These are phyloP conservation scores for Aspergillus cejpii DNA, from an alignment of 2,329 filamentous ascomycete species.

Conservation along the genomic window DNA sequence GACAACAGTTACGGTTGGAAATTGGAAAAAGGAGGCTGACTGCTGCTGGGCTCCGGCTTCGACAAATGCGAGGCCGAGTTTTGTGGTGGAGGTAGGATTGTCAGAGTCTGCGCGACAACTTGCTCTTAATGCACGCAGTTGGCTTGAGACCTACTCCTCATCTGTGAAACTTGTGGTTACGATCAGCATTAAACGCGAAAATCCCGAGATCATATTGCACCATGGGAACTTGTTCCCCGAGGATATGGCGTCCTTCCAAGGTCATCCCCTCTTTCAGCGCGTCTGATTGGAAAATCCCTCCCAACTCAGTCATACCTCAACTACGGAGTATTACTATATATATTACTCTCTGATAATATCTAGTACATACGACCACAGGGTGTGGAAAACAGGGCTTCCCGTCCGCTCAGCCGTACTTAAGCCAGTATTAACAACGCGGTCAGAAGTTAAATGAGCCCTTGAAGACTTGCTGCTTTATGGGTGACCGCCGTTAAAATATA, in stretches of 20 bases:
- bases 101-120: conserved; percentile 15
- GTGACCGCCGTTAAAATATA: too few relatives aligned
- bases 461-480: too few relatives aligned
- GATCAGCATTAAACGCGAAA: conserved; percentile 13
- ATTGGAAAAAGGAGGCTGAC: conserved; percentile 18
- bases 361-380: too few relatives aligned
- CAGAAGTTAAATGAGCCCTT: too few relatives aligned
- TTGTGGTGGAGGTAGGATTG: conserved; percentile 16
- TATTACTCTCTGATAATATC: too few relatives aligned
- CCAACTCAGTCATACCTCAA: too few relatives aligned
- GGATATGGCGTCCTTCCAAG: conserved; percentile 9
- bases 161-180: conserved; percentile 17
- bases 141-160: conserved; percentile 15
- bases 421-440: too few relatives aligned
- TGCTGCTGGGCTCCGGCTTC: conserved; percentile 16
- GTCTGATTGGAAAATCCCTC: too few relatives aligned
- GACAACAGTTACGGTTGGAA: conserved; percentile 15
- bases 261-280: conserved; percentile 12
- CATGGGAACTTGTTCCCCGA: conserved; percentile 12
- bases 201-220: conserved; percentile 14
- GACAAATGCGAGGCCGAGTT: conserved; percentile 11
- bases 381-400: too few relatives aligned
- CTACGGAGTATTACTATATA: too few relatives aligned
- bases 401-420: too few relatives aligned
- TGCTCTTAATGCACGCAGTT: conserved; percentile 14